phyloP scores from a whole-genome alignment of 176 grass and related monocot genomes.

The Juncus inflexus region DNA sequence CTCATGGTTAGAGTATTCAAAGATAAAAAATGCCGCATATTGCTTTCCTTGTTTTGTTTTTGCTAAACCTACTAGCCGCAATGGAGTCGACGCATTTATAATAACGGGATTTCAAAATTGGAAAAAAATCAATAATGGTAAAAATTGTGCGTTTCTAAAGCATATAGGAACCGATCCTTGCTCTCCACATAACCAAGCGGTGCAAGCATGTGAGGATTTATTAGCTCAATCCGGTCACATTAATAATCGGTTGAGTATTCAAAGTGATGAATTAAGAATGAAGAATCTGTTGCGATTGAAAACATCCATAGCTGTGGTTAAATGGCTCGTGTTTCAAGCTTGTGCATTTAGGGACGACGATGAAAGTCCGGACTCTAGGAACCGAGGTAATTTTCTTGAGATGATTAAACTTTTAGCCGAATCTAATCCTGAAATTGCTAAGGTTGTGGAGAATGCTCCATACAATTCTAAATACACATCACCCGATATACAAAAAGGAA shows the following conservation, averaged over 20 bases:
- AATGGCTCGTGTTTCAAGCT: conserved; percentile 20
- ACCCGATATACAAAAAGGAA: conserved; percentile 22
- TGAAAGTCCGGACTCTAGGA: not conserved
- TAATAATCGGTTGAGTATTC: not conserved
- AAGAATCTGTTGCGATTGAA: not conserved
- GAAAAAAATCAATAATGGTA: conserved; percentile 30
- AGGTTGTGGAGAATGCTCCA: conserved; percentile 19
- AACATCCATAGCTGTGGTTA: conserved; percentile 10
- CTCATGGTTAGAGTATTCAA: conserved; percentile 30
- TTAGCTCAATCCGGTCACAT: conserved; percentile 10
- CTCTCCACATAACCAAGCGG: conserved; percentile 16
- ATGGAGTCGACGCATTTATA: conserved; percentile 15
- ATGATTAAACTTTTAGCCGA: conserved; percentile 21
- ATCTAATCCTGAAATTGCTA: conserved; percentile 25
- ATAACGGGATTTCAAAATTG: conserved; percentile 14
- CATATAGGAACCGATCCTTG: conserved; percentile 10
- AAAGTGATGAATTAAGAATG: not conserved
- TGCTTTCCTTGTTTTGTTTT: conserved; percentile 9
- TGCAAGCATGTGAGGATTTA: not conserved
- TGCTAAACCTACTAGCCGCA: not conserved
- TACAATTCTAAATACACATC: conserved; percentile 14
- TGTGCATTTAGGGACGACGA: conserved; percentile 27
- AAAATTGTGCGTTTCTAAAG: conserved; percentile 10
- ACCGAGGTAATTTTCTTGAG: conserved; percentile 23
- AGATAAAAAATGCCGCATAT: conserved; percentile 1